Evolutionary conservation across 495 filamentous ascomycete species (phyloP).

Genomic region (Neurospora sp.): DNA sequence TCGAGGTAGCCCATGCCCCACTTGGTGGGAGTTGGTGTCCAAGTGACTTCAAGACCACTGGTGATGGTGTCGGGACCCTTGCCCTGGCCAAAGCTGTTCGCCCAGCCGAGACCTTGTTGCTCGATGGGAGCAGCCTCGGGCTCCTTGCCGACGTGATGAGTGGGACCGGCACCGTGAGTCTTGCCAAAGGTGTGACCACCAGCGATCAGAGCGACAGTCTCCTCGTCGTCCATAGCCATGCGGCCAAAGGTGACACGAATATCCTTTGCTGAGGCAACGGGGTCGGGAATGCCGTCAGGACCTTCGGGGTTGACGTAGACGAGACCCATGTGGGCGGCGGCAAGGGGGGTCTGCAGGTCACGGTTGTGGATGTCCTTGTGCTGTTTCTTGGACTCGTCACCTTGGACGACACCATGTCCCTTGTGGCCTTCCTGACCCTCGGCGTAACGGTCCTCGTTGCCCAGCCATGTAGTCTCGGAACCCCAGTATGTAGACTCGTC

Average conservation of each 20-base stretch:
- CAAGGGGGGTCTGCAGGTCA: slow-evolving; percentile 53
- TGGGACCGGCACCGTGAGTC: slow-evolving; percentile 57
- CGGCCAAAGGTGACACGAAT: slow-evolving; percentile 62
- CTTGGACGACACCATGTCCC: slow-evolving; percentile 35
- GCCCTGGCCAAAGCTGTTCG: slow-evolving; percentile 45
- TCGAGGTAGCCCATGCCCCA: slow-evolving; percentile 60
- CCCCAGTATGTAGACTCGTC: slow-evolving; percentile 70
- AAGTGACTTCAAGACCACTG: slow-evolving; percentile 62
- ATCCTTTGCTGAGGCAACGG: slow-evolving; percentile 53
- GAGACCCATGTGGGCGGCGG: slow-evolving; percentile 59
- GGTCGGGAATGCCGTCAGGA: slow-evolving; percentile 58
- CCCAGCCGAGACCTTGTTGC: slow-evolving; percentile 59
- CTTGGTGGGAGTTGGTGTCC: slow-evolving; percentile 59
- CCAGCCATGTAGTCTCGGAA: slow-evolving; percentile 58
- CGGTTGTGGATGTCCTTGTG: slow-evolving; percentile 47
- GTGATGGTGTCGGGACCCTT: slow-evolving; percentile 60
- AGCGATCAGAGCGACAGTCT: slow-evolving; percentile 65
- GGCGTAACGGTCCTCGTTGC: slow-evolving; percentile 56
- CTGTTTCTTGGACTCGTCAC: slow-evolving; percentile 34
- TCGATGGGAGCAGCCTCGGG: slow-evolving; percentile 53
- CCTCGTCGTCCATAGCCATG: slow-evolving; percentile 73
- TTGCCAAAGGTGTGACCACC: slow-evolving; percentile 68
- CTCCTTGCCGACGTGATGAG: slow-evolving; percentile 49
- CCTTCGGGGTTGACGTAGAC: slow-evolving; percentile 74
- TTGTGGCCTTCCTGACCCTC: slow-evolving; percentile 34